A percentile compares a stretch with the other conserved stretches of the same genome.
Evolutionary conservation across 805 yeast genomes (phyloP).

Genomic region (Maudiozyma saulgeensis): DNA sequence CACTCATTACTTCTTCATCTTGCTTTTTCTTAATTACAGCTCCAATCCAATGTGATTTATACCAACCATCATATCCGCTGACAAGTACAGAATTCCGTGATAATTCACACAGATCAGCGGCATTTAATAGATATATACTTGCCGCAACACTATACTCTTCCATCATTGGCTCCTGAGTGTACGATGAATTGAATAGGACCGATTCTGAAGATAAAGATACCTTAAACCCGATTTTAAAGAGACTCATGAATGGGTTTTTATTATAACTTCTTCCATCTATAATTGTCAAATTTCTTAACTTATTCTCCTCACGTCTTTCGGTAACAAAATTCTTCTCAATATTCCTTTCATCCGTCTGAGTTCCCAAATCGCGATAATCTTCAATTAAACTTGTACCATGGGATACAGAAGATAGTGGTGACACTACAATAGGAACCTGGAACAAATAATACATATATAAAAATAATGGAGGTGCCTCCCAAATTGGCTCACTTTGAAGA

Average conservation of each 20-base stretch:
- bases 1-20: slow-evolving; percentile 6
- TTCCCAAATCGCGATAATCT: neutral
- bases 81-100: slow-evolving; percentile 23
- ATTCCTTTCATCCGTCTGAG: neutral
- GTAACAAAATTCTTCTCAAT: neutral
- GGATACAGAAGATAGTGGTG: slow-evolving; percentile 25
- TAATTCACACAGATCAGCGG: slow-evolving; percentile 27
- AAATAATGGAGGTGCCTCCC: slow-evolving; percentile 16
- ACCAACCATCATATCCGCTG: slow-evolving; percentile 26
- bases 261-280: slow-evolving; percentile 14
- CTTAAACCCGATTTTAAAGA: slow-evolving; percentile 23
- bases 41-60: slow-evolving; percentile 29
- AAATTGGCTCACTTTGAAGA: slow-evolving; percentile 23
- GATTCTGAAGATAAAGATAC: slow-evolving; percentile 23
- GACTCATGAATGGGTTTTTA: slow-evolving; percentile 24
- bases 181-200: slow-evolving; percentile 24
- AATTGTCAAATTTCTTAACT: slow-evolving; percentile 18
- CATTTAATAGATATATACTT: slow-evolving; percentile 25
- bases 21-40: slow-evolving; percentile 7
- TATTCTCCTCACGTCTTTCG: neutral
- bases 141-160: slow-evolving; percentile 31
- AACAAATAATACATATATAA: slow-evolving; percentile 22
- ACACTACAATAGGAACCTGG: slow-evolving; percentile 23
- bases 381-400: slow-evolving; percentile 1
- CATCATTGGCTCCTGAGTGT: slow-evolving; percentile 26